A percentile compares a stretch with the other conserved stretches of the same genome.
phyloP scores from a whole-genome alignment of 2,329 filamentous ascomycete genomes.

The Colletotrichum karsti region DNA sequence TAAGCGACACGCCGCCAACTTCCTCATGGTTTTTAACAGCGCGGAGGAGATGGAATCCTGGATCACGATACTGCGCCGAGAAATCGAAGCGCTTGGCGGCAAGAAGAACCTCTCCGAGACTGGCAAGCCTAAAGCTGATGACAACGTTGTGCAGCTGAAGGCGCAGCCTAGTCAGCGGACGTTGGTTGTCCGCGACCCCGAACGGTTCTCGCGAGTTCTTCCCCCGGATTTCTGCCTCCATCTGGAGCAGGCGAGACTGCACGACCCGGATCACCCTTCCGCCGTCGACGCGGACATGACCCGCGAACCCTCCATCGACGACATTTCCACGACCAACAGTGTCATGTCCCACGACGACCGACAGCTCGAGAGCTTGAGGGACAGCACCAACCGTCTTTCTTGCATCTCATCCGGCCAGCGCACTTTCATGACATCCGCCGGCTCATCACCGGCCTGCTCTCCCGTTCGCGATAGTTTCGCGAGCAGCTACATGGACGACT shows the following conservation, averaged over 20 bases:
- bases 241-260: constrained; percentile 32
- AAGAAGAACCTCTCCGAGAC: constrained; percentile 70
- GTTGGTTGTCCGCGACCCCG: constrained; percentile 55
- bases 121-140: constrained; percentile 57
- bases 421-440: constrained; percentile 66
- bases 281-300: constrained; percentile 36
- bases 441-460: constrained; percentile 66
- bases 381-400: constrained; percentile 65
- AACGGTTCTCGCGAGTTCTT: constrained; percentile 52
- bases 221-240: constrained; percentile 45
- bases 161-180: constrained; percentile 55
- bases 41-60: constrained; percentile 81
- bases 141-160: constrained; percentile 41
- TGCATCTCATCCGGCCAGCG: constrained; percentile 68
- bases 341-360: constrained; percentile 66
- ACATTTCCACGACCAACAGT: constrained; percentile 66
- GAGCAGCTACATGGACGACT: constrained; percentile 35
- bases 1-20: constrained; percentile 66
- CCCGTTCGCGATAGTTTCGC: constrained; percentile 62
- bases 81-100: constrained; percentile 76
- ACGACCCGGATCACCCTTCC: constrained; percentile 34
- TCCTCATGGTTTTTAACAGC: constrained; percentile 77
- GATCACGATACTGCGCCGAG: constrained; percentile 73
- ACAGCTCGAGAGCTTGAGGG: constrained; percentile 65
- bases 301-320: constrained; percentile 57